Evolutionary conservation across 129 eudicot genomes (phyloP).

Genomic region (Heracleum sosnowskyi): DNA sequence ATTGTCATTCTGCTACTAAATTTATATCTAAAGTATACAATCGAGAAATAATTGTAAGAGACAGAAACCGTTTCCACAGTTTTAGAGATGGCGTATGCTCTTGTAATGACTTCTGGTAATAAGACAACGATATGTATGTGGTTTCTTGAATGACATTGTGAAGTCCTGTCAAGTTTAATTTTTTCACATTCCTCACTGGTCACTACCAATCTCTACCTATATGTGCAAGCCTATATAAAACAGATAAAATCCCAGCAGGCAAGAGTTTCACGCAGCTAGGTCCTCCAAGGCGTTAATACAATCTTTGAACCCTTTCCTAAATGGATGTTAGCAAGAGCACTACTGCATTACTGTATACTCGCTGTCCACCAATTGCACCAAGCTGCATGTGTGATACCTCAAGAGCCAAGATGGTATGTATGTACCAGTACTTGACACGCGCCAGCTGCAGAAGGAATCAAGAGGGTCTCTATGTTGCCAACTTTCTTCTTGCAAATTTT

Average conservation of each 20-base stretch:
- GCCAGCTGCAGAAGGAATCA: background rate
- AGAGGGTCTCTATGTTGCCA: background rate
- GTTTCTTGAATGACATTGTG: background rate
- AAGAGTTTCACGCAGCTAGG: background rate
- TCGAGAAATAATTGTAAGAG: slow-evolving; percentile 59
- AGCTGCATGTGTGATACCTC: no score
- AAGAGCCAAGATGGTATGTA: no score
- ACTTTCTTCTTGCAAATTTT: no score
- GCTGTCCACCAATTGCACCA: no score
- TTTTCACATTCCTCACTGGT: background rate
- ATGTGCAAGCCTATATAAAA: background rate
- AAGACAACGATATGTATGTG: background rate
- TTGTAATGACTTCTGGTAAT: slow-evolving; percentile 59
- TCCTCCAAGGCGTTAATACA: background rate
- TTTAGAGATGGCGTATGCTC: slow-evolving; percentile 57
- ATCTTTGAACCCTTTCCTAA: background rate
- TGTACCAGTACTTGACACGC: background rate
- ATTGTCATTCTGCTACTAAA: slow-evolving; percentile 69
- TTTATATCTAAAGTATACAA: slow-evolving; percentile 53
- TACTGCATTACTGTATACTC: background rate
- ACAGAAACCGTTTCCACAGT: slow-evolving; percentile 63
- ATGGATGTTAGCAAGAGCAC: background rate
- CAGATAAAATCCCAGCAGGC: background rate
- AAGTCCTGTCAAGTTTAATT: background rate
- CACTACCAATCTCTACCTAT: background rate